A percentile compares a stretch with the other conserved stretches of the same genome.
Conservation (phyloP, 2,329 filamentous ascomycete species). For the Alternaria infectoria region DNA sequence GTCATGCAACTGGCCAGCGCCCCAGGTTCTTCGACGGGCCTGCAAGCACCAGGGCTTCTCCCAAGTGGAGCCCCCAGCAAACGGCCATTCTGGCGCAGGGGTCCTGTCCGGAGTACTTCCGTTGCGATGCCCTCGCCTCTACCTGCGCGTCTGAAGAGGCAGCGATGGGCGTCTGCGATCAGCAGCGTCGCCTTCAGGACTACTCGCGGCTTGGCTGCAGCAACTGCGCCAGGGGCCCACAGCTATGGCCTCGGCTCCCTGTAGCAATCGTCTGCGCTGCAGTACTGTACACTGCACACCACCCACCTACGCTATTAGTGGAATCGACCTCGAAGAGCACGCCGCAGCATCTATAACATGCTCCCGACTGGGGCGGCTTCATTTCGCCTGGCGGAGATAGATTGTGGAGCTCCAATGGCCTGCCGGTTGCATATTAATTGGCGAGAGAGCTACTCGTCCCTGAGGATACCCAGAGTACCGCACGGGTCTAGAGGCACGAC, state of each 20-base stretch:
- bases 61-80: slow-evolving; percentile 22
- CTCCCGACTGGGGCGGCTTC: slow-evolving; percentile 11
- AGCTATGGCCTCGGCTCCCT: slow-evolving; percentile 17
- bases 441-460: slow-evolving; percentile 19
- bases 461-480: slow-evolving; percentile 16
- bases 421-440: slow-evolving; percentile 25
- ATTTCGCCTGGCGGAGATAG: slow-evolving; percentile 24
- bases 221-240: slow-evolving; percentile 9
- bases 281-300: neutral
- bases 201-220: slow-evolving; percentile 16
- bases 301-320: neutral
- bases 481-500: slow-evolving; percentile 6
- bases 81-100: slow-evolving; percentile 32
- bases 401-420: slow-evolving; percentile 23
- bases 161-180: slow-evolving; percentile 14
- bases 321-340: slow-evolving; percentile 1
- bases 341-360: slow-evolving; percentile 10
- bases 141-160: slow-evolving; percentile 10
- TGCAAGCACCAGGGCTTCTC: slow-evolving; percentile 26
- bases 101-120: slow-evolving; percentile 18
- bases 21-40: slow-evolving; percentile 19
- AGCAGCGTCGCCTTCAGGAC: slow-evolving; percentile 9
- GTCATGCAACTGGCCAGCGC: slow-evolving; percentile 34
- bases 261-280: neutral
- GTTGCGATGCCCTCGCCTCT: slow-evolving; percentile 13